phyloP scores from a whole-genome alignment of 495 filamentous ascomycete species.

The Tuber melanosporum region DNA sequence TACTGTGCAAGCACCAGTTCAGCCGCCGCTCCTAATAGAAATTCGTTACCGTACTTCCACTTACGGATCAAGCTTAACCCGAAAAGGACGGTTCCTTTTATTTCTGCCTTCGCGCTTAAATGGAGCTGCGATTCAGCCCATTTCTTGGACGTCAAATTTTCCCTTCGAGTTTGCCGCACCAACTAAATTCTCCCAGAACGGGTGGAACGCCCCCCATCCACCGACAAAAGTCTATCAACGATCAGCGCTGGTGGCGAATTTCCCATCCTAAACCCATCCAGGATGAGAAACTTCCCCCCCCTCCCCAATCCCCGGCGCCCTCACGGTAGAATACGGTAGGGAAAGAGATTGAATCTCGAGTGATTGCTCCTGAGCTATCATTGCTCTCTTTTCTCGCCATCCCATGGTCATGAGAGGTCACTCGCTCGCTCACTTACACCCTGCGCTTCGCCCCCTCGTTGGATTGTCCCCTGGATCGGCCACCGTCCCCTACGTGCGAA shows the following conservation, averaged over 20 bases:
- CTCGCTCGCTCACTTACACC: neutral
- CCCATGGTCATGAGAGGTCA: neutral
- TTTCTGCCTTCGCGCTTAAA: accelerated
- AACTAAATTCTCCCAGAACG: neutral
- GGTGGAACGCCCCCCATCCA: too few relatives aligned
- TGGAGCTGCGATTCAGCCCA: neutral
- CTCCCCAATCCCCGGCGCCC: neutral
- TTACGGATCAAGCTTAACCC: neutral
- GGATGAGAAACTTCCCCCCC: neutral
- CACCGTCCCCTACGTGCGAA: too few relatives aligned
- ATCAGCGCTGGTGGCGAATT: neutral
- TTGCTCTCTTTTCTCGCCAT: neutral
- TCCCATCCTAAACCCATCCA: neutral
- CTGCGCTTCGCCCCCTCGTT: neutral
- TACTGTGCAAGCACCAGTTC: neutral
- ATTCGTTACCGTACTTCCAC: neutral
- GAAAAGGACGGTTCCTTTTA: neutral
- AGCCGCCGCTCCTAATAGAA: neutral
- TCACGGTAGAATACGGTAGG: neutral
- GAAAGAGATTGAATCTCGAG: neutral
- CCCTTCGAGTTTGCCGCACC: neutral
- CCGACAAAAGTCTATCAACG: too few relatives aligned
- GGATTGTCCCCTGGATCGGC: too few relatives aligned
- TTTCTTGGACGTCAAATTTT: neutral
- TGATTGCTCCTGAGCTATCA: neutral